Evolutionary conservation across 2,329 filamentous ascomycete genomes (phyloP).

Genomic region (Talaromyces islandicus): DNA sequence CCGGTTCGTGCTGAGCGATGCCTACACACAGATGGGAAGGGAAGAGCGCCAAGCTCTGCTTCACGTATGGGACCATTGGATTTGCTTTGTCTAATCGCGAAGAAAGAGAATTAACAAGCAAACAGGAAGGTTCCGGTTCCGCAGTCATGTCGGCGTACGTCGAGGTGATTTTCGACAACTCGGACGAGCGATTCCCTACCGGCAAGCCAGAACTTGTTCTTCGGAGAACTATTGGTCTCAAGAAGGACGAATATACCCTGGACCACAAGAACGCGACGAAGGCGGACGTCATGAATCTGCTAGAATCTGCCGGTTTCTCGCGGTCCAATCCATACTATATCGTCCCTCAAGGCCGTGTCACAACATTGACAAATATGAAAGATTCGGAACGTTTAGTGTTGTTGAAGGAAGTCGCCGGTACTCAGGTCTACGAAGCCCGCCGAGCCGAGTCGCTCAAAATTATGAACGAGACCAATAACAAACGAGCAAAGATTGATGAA

Average conservation of each 20-base stretch:
- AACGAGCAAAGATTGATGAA: conserved; percentile 90
- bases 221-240: conserved; percentile 88
- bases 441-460: conserved; percentile 91
- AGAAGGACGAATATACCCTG: conserved; percentile 97
- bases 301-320: conserved; percentile 95
- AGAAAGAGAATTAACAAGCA: conserved; percentile 1
- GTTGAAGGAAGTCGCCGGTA: conserved; percentile 96
- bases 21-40: conserved; percentile 90
- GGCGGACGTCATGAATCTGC: conserved; percentile 85
- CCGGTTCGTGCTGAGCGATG: conserved; percentile 95
- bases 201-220: conserved; percentile 85
- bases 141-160: conserved; percentile 99
- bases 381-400: conserved; percentile 84
- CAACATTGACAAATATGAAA: conserved; percentile 96
- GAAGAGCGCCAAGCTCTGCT: conserved; percentile 93
- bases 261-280: conserved; percentile 96
- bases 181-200: conserved; percentile 89
- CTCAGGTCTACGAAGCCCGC: conserved; percentile 91
- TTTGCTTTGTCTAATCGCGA: neutral
- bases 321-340: conserved; percentile 99
- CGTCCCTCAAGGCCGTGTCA: conserved; percentile 93
- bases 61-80: conserved; percentile 49
- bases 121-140: conserved; percentile 82
- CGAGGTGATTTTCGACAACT: conserved; percentile 98
- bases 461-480: conserved; percentile 94